Conservation (phyloP, 176 grass and related monocot genomes). For the Ensete glaucum region DNA sequence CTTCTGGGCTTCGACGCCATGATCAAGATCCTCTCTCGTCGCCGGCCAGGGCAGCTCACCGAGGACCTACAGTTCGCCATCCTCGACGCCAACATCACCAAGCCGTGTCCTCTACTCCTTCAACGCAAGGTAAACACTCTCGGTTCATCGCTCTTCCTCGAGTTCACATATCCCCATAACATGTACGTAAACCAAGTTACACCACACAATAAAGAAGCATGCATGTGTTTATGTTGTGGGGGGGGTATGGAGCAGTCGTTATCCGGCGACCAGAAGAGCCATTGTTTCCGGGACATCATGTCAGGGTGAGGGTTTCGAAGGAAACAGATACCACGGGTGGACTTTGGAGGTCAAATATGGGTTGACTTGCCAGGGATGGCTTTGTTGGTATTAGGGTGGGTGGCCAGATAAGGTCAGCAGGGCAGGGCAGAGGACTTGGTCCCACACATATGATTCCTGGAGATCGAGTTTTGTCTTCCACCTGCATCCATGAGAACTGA, state of each 20-base stretch:
- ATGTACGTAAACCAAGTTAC: constrained; percentile 1
- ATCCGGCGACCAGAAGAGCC: too few species aligned
- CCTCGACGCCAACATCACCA: constrained; percentile 94
- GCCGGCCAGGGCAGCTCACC: constrained; percentile 62
- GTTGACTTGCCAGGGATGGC: not conserved
- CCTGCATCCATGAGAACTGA: too few species aligned
- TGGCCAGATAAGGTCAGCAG: too few species aligned
- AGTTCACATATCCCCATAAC: not conserved
- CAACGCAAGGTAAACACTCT: constrained; percentile 62
- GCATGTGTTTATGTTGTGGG: not conserved
- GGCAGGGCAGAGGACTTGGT: too few species aligned
- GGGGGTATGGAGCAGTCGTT: too few species aligned
- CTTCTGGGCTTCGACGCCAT: constrained; percentile 63
- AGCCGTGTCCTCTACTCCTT: constrained; percentile 98
- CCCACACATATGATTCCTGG: too few species aligned
- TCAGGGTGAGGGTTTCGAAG: not conserved
- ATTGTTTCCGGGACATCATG: too few species aligned
- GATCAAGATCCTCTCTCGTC: constrained; percentile 76
- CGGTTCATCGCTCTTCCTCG: not conserved
- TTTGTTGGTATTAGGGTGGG: not conserved
- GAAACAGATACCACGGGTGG: not conserved
- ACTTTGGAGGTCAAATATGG: not conserved
- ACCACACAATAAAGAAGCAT: not conserved
- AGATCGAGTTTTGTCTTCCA: too few species aligned
- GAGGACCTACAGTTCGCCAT: constrained; percentile 86